Base-by-base conservation (phyloP, 1,284 basidiomycete genomes). In the Hortiboletus rubellus region DNA sequence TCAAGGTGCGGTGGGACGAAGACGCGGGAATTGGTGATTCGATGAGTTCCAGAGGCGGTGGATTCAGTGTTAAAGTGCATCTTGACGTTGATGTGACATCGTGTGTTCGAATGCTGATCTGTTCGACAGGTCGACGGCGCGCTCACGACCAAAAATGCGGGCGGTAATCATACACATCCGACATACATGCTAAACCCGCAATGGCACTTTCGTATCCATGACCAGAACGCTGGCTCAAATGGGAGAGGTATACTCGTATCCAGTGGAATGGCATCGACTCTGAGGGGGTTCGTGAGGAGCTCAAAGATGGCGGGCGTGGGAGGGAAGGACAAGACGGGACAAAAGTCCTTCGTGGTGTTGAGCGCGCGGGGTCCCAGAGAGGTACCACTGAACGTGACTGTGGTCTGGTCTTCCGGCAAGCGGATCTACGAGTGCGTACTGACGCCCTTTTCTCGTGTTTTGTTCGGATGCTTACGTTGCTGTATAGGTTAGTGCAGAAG, bases 121-220 rank as follows among this genome's bases (percentile, higher is more conserved):
- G 10, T 33, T 38, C 57, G 33, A 40, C 57, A 92, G 91, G 65
- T 89, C 10, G 74, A 82, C 0, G 88, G 86, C 3, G 67, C 75
- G 0, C 82, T 96, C 65, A 88, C 86, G 0, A 81, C 75, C 43
- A 87, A 86, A 60, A 91, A 84, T 11, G 84, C 92, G 0, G 96
- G 96, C 0, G 96, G 96, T 0, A 95, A 95, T 66, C 82, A 86
- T 47, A 83, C 83, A 0, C 80, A 86, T 63, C 82, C 92, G 1
- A 87, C 89, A 0, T 97, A 92, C 74, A 89, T 96, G 84, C 74
- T 83, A 56, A 98, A 98, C 68, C 96, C 96, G 0, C 94, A 98
- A 69, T 98, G 91, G 71, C 78, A 80, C 48, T 74, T 98, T 5
- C 77, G 72, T 3, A 74, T 96, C 14, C 73, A 78, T 54, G 72